Evolutionary conservation across 139 green algal species (phyloP).

Genomic region (Micromonas commoda): DNA sequence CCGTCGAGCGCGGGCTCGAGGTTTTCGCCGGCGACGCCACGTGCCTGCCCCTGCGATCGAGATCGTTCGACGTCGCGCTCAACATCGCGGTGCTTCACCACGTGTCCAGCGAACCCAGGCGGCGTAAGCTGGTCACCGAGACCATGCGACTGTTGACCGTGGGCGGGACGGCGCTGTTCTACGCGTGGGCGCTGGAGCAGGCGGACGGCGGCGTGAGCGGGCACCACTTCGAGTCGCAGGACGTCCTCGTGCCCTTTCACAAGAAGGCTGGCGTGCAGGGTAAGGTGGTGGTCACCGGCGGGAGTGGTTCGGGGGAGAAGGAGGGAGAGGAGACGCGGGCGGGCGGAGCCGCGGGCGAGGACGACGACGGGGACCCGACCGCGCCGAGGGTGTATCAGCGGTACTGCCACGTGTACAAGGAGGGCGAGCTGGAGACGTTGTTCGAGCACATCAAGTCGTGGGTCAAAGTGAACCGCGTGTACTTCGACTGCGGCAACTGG

Average conservation of each 20-base stretch:
- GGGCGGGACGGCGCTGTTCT: conserved; percentile 46
- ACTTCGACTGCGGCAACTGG: conserved; percentile 88
- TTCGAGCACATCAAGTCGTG: conserved; percentile 40
- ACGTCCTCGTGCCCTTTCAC: conserved; percentile 32
- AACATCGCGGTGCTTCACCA: conserved; percentile 97
- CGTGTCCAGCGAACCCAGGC: conserved; percentile 53
- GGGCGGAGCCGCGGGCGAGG: not conserved
- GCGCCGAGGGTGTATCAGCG: conserved; percentile 81
- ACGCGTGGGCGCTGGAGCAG: conserved; percentile 86
- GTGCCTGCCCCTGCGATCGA: conserved; percentile 59
- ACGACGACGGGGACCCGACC: conserved; percentile 47
- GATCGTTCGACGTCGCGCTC: conserved; percentile 73
- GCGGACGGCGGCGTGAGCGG: conserved; percentile 17
- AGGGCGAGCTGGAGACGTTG: conserved; percentile 67
- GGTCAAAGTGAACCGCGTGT: conserved; percentile 44
- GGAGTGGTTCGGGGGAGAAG: too few species aligned
- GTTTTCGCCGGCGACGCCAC: conserved; percentile 77
- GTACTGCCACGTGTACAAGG: conserved; percentile 94
- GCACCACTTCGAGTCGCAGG: conserved; percentile 24
- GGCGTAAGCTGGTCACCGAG: conserved; percentile 58
- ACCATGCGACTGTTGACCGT: conserved; percentile 62
- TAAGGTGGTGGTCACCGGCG: not conserved
- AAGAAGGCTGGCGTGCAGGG: not conserved
- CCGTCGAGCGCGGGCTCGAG: conserved; percentile 48
- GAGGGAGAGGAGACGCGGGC: not conserved